A percentile compares a stretch with the other conserved stretches of the same genome.
Conservation (phyloP, 805 yeast genomes). For the Metschnikowia lochheadii region DNA sequence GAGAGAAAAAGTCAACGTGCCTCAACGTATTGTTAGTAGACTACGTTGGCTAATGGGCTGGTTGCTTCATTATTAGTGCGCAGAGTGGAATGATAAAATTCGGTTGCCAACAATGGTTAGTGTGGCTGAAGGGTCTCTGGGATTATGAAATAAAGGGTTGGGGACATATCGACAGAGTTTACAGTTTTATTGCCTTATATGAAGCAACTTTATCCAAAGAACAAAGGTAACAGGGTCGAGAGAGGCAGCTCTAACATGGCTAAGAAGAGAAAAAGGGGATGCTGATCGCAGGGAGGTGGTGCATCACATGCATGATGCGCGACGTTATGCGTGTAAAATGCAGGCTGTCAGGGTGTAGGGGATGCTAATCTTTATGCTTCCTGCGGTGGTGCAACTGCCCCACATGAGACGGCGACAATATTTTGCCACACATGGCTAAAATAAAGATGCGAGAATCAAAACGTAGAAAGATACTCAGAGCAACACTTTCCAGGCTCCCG, state of each 20-base stretch:
- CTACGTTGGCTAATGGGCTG: not conserved
- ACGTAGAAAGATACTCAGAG: not conserved
- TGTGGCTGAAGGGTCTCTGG: not conserved
- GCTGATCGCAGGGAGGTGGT: slow-evolving; percentile 6
- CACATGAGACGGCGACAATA: not conserved
- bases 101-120: not conserved
- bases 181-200: not conserved
- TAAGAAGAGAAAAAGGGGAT: slow-evolving; percentile 1
- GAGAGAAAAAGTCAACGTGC: not conserved
- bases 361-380: not conserved
- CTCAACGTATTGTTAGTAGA: not conserved
- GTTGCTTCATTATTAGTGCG: not conserved
- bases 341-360: not conserved
- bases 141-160: not conserved
- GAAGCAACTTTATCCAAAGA: not conserved
- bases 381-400: not conserved
- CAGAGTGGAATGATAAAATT: not conserved
- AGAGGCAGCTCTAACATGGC: not conserved
- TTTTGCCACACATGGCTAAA: too few relatives aligned
- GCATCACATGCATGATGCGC: slow-evolving; percentile 4
- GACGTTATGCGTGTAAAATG: slow-evolving; percentile 1
- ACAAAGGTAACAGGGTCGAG: not conserved
- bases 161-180: not conserved
- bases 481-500: not conserved
- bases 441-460: not conserved